Percentiles rank a stretch among this genome's conserved stretches.
phyloP scores from a whole-genome alignment of 345 rosid species.

The Euphorbia pulcherrima region DNA sequence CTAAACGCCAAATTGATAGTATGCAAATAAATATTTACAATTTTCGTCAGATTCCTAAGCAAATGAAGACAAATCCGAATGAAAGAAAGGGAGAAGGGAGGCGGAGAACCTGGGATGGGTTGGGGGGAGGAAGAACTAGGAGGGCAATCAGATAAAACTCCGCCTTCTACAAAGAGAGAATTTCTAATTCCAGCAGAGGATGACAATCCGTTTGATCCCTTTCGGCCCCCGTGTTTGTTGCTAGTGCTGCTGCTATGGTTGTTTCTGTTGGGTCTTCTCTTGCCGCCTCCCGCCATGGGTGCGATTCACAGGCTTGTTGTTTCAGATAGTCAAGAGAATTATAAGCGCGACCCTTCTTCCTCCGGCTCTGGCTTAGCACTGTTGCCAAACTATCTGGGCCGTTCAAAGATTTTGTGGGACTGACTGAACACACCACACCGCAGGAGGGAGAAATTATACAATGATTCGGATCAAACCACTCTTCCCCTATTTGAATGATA shows the following conservation, averaged over 20 bases:
- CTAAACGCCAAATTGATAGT: background rate
- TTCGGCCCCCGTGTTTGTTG: constrained; percentile 29
- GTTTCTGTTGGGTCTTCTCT: constrained; percentile 33
- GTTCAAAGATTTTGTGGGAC: background rate
- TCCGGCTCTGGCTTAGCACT: background rate
- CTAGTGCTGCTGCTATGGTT: constrained; percentile 13
- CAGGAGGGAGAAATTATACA: too few relatives aligned
- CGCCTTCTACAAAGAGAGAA: constrained; percentile 73
- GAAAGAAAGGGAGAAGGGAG: background rate
- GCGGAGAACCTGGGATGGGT: constrained; percentile 34
- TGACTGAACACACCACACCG: too few relatives aligned
- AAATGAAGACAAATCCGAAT: background rate
- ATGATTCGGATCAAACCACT: too few relatives aligned
- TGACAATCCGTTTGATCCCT: constrained; percentile 1
- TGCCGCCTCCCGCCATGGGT: constrained; percentile 54
- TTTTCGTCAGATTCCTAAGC: background rate
- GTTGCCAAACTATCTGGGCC: background rate
- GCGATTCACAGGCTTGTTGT: background rate
- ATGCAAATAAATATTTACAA: background rate
- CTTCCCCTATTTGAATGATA: too few relatives aligned
- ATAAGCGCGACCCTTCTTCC: background rate
- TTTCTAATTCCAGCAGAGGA: constrained; percentile 14
- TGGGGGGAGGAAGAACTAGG: constrained; percentile 28
- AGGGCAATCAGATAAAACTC: constrained; percentile 62
- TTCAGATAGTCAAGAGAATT: background rate